These are phyloP conservation scores for Stylonectria norvegica DNA, from an alignment of 2,329 filamentous ascomycete genomes.

Conservation along the genomic window DNA sequence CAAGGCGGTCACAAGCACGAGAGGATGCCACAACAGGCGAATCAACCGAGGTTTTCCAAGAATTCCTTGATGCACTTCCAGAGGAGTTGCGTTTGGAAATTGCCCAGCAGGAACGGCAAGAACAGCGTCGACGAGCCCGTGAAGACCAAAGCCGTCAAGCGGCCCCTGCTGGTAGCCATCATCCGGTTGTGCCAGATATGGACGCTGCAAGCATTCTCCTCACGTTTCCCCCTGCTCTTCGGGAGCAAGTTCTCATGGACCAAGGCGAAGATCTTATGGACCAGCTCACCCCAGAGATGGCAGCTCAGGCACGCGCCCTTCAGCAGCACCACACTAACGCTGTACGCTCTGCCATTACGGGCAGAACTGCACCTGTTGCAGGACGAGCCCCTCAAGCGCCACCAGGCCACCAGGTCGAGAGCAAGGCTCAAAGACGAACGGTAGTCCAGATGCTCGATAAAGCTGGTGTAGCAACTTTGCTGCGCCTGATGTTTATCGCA, in stretches of 20 bases:
- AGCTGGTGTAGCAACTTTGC: constrained; percentile 87
- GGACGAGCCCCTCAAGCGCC: constrained; percentile 20
- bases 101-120: constrained; percentile 82
- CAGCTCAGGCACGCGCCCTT: constrained; percentile 78
- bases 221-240: constrained; percentile 78
- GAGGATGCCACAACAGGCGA: constrained; percentile 66
- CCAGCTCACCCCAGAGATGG: constrained; percentile 78
- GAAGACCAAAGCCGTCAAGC: constrained; percentile 72
- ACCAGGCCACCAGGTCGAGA: constrained; percentile 44
- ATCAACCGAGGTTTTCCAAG: constrained; percentile 80
- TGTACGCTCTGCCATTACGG: constrained; percentile 29
- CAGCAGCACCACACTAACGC: constrained; percentile 37
- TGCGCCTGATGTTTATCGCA: constrained; percentile 97
- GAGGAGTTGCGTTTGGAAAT: constrained; percentile 88
- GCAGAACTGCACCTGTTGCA: constrained; percentile 28
- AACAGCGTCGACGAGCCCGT: constrained; percentile 82
- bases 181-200: constrained; percentile 65
- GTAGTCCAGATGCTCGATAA: constrained; percentile 98
- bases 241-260: constrained; percentile 84
- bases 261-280: constrained; percentile 86
- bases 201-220: constrained; percentile 89
- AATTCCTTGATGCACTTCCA: constrained; percentile 90
- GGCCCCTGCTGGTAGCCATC: constrained; percentile 52
- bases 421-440: constrained; percentile 71
- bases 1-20: constrained; percentile 74